Evolutionary conservation across 1,139 yeast genomes (phyloP), one percentile per base, ranked within the genome.

Genomic region (Geotrichum bryndzae): DNA sequence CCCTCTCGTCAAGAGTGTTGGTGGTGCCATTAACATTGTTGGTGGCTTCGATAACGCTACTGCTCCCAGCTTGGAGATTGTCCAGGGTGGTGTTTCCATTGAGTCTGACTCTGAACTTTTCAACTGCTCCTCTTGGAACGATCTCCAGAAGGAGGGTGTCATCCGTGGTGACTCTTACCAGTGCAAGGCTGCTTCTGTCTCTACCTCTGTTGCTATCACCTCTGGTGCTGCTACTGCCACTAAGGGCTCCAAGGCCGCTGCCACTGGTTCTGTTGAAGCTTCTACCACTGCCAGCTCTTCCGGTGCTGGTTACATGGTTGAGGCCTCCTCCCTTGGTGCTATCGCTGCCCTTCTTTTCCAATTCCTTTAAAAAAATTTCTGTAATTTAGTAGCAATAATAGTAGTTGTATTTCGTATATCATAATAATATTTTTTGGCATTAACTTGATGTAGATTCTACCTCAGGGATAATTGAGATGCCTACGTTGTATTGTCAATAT

Each of bases 11-110:
- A 77, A 81, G 74, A 76, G 87, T 65, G 84, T 94, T 72, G 90
- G 88, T 74, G 98, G 98, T 82, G 92, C 98, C 70, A 85, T 94
- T 71, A 81, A 82, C 76, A 80, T 91, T 68, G 78, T 77, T 69
- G 99, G 99, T 81, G 78, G 83, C 76, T 90, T 92, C 79, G 81
- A 85, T 75, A 82, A 86, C 73, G 94, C 96, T 75, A 79, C 90
- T 67, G 83, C 94, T 76, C 84, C 86, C 68, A 73, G 83, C 53
- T 84, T 94, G 76, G 80, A 78, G 70, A 83, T 87, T 72, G 96
- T 94, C 73, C 83, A 84, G 76, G 99, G 99, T 83, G 97, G 96
- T 76, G 95, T 92, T 79, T 79, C 80, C 73, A 82, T 94, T 74
- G 87, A 87, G 75, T 83, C 96, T 64, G 73, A 77, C 64, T 80